A percentile compares a stretch with the other conserved stretches of the same genome.
Evolutionary conservation across 2,329 filamentous ascomycete species (phyloP).

Genomic region (Cladorrhinum sp.): DNA sequence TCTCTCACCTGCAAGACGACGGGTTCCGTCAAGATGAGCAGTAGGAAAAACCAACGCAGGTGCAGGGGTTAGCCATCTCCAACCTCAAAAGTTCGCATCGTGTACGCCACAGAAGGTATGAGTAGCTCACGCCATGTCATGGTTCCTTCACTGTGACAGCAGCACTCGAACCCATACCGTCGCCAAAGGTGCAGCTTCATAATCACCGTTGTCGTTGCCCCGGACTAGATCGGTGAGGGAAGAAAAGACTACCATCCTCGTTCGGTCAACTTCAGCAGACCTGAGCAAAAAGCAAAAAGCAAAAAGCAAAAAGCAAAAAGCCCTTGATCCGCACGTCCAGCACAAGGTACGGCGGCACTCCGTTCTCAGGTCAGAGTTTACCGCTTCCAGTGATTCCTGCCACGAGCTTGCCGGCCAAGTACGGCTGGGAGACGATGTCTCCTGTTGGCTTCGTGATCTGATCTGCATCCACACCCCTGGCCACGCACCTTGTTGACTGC

Average conservation of each 20-base stretch:
- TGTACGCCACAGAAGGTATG: background rate
- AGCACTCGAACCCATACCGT: background rate
- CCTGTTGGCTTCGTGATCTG: slow-evolving; percentile 26
- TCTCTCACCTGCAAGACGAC: slow-evolving; percentile 1
- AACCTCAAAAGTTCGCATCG: slow-evolving; percentile 20
- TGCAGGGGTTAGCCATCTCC: slow-evolving; percentile 14
- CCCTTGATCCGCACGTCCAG: slow-evolving; percentile 23
- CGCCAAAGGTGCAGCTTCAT: slow-evolving; percentile 1
- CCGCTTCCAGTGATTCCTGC: slow-evolving; percentile 17
- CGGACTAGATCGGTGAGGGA: slow-evolving; percentile 27
- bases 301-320: no score
- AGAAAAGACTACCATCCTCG: slow-evolving; percentile 30
- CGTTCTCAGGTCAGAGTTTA: slow-evolving; percentile 16
- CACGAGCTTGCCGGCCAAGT: slow-evolving; percentile 17
- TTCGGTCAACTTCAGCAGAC: slow-evolving; percentile 17
- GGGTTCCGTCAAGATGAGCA: slow-evolving; percentile 6
- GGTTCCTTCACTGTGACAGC: slow-evolving; percentile 8
- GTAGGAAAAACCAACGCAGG: slow-evolving; percentile 13
- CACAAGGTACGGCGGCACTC: slow-evolving; percentile 26
- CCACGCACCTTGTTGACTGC: slow-evolving; percentile 14
- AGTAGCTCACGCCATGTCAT: slow-evolving; percentile 5
- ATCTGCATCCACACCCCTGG: slow-evolving; percentile 23
- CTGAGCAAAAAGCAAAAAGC: no score
- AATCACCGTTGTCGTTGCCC: background rate
- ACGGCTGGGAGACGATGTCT: slow-evolving; percentile 10